Percentiles rank a stretch among this genome's conserved stretches.
Evolutionary conservation across 2,329 filamentous ascomycete species (phyloP).

Genomic region (Fusarium nurragi): DNA sequence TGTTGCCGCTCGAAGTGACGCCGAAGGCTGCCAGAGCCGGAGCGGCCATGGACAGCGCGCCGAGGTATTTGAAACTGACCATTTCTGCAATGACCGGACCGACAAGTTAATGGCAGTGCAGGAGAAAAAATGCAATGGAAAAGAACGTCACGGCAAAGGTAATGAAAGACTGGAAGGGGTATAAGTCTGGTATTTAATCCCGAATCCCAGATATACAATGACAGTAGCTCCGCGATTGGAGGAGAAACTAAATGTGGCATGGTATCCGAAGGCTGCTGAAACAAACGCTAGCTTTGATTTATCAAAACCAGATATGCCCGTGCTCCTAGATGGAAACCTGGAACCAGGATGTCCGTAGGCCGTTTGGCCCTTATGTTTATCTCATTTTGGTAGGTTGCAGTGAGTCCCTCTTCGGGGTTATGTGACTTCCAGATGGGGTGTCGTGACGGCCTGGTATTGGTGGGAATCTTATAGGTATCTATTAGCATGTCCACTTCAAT

Average conservation of each 20-base stretch:
- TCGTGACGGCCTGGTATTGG: slow-evolving; percentile 21
- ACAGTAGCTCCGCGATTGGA: too few relatives aligned
- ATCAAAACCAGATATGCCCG: neutral
- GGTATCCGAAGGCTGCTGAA: slow-evolving; percentile 33
- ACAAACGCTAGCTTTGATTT: slow-evolving; percentile 17
- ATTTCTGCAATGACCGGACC: slow-evolving; percentile 34
- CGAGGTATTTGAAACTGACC: slow-evolving; percentile 38
- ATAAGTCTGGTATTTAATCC: neutral
- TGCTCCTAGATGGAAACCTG: neutral
- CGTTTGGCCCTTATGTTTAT: neutral
- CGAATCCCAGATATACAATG: too few relatives aligned
- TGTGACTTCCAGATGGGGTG: slow-evolving; percentile 24
- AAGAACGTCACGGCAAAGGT: neutral
- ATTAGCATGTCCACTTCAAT: neutral
- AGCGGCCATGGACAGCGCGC: slow-evolving; percentile 44
- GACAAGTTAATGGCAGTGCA: neutral
- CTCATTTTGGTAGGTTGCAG: neutral
- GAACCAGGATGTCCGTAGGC: neutral
- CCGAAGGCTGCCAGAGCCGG: slow-evolving; percentile 54
- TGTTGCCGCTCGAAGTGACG: slow-evolving; percentile 53
- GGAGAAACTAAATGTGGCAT: slow-evolving; percentile 35
- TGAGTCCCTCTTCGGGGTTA: slow-evolving; percentile 1
- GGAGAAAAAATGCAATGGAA: neutral
- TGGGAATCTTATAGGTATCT: slow-evolving; percentile 1
- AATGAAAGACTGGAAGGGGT: slow-evolving; percentile 2